Conservation (phyloP, 495 filamentous ascomycete genomes). For the Cercophora samala region DNA sequence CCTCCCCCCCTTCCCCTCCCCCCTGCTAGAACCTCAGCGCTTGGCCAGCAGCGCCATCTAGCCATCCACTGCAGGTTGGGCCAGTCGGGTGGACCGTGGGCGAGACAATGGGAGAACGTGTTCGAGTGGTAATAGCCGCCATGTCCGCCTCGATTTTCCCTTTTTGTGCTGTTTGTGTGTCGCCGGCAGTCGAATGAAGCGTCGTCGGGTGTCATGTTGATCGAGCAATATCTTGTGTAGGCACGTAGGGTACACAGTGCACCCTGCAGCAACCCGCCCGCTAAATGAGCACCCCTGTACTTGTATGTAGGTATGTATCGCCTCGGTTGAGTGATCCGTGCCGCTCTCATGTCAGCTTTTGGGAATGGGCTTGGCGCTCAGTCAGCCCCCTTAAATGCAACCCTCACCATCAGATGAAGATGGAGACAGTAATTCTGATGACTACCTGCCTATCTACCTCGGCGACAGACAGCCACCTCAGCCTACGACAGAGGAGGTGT, state of each 20-base stretch:
- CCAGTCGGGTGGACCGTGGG: not conserved
- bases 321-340: not conserved
- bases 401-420: too few species aligned
- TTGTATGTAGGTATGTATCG: too few species aligned
- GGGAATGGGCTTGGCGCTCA: not conserved
- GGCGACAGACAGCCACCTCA: too few species aligned
- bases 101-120: not conserved
- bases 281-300: not conserved
- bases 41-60: not conserved
- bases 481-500: constrained; percentile 18
- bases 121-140: not conserved
- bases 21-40: not conserved
- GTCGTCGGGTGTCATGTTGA: not conserved
- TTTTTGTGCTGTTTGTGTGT: not conserved
- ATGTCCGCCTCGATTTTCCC: not conserved
- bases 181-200: not conserved
- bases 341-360: not conserved
- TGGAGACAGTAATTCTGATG: too few species aligned
- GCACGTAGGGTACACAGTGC: not conserved
- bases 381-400: not conserved
- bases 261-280: not conserved
- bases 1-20: too few species aligned
- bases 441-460: too few species aligned
- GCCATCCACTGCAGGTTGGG: not conserved
- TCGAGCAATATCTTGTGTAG: too few species aligned